Base-by-base conservation (phyloP, 1,139 yeast genomes). In the Pichia sp. region DNA sequence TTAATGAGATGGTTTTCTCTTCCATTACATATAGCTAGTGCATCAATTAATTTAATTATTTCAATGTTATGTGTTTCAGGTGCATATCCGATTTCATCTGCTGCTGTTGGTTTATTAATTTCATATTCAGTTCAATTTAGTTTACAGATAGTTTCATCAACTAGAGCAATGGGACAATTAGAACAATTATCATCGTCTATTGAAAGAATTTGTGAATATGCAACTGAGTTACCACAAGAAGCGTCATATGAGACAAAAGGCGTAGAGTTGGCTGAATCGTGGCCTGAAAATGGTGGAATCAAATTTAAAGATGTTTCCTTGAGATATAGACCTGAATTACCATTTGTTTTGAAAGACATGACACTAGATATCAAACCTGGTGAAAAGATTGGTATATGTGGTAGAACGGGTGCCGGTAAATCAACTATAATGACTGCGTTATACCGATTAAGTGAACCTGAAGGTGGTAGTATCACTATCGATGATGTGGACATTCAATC, bases 141-240 rank as follows among this genome's bases (percentile, higher is more conserved):
- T 22, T 76, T 77, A 48, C 73, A 76, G 58, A 68, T 83, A 58
- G 73, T 80, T 42, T 66, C 75, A 58, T 69, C 78, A 45, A 66
- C 83, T 44, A 73, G 81, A 64, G 72, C 83, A 5, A 68, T 73
- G 55, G 86, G 95, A 0, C 83, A 82, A 62, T 79, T 85, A 33
- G 96, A 88, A 65, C 87, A 86, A 68, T 85, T 84, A 63, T 79
- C 88, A 89, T 87, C 86, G 62, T 82, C 95, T 10, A 91, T 84
- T n/a, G 96, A 89, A 70, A 77, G 96, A 64, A 68, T 89, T 50
- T 76, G 80, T 56, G 78, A 83, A 53, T 87, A 87, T 67, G 93
- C 91, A 0, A 73, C 75, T 28, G 82, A 84, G 31, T 69, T 87
- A 51, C 88, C 87, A 0, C 78, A 75, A 59, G 91, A 84, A 62